Evolutionary conservation across 805 yeast species (phyloP).

Genomic region (Candida oleophila): DNA sequence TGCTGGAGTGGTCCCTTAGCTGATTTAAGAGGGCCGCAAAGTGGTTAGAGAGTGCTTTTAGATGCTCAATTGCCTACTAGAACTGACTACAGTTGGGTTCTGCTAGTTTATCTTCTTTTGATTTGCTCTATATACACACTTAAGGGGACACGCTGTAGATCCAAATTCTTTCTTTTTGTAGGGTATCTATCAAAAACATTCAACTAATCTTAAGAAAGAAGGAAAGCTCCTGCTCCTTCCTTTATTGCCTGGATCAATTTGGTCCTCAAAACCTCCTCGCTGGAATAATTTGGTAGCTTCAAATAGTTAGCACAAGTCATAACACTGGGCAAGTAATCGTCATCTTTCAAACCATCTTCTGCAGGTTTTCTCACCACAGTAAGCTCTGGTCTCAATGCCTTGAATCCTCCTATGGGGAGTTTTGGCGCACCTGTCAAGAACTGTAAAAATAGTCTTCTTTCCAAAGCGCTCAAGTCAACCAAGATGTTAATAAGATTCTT

Average conservation of each 20-base stretch:
- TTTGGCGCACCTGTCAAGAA: slow-evolving; percentile 93
- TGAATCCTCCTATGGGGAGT: slow-evolving; percentile 92
- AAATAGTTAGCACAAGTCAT: slow-evolving; percentile 98
- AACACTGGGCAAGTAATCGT: slow-evolving; percentile 89
- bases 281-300: slow-evolving; percentile 81
- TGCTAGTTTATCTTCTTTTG: too few species aligned
- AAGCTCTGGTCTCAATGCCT: slow-evolving; percentile 72
- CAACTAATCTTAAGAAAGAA: slow-evolving; percentile 55
- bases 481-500: slow-evolving; percentile 61
- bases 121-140: background rate
- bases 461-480: slow-evolving; percentile 48
- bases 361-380: slow-evolving; percentile 83
- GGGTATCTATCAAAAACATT: too few species aligned
- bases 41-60: too few species aligned
- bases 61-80: too few species aligned
- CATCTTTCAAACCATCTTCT: slow-evolving; percentile 68
- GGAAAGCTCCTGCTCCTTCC: slow-evolving; percentile 88
- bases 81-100: too few species aligned
- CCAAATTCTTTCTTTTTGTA: too few species aligned
- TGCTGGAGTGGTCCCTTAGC: too few species aligned
- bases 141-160: too few species aligned
- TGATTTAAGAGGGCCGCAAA: too few species aligned
- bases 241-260: slow-evolving; percentile 68
- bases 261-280: slow-evolving; percentile 55
- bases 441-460: slow-evolving; percentile 74